A percentile compares a stretch with the other conserved stretches of the same genome.
These are phyloP conservation scores for Nothophytophthora sp. DNA, from an alignment of 352 stramenopile genomes.

Conservation along the genomic window DNA sequence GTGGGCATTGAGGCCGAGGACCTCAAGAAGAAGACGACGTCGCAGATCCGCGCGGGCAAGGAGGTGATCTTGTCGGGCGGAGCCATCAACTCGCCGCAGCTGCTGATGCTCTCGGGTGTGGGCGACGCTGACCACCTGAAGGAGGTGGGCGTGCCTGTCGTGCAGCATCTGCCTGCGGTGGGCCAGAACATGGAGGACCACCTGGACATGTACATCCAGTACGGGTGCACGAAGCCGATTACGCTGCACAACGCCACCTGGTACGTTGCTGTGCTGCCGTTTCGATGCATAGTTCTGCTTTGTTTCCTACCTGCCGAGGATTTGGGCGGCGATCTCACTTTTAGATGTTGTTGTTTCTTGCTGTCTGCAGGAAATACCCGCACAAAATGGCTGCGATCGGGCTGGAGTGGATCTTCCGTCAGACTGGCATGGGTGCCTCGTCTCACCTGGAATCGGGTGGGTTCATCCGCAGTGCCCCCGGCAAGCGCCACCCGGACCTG, in stretches of 20 bases:
- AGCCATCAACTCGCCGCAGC: constrained; percentile 88
- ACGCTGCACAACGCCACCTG: constrained; percentile 90
- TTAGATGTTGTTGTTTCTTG: neutral
- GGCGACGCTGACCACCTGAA: constrained; percentile 76
- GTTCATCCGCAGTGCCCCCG: constrained; percentile 63
- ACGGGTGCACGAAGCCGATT: constrained; percentile 87
- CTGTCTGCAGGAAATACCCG: constrained; percentile 61
- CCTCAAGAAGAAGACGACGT: constrained; percentile 53
- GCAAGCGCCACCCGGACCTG: constrained; percentile 84
- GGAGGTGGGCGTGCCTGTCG: constrained; percentile 68
- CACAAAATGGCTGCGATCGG: constrained; percentile 88
- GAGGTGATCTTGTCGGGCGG: constrained; percentile 89
- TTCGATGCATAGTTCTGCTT: constrained; percentile 5
- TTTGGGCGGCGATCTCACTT: too few species aligned
- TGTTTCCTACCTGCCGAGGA: constrained; percentile 2
- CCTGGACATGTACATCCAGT: constrained; percentile 89
- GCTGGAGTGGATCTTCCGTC: constrained; percentile 80
- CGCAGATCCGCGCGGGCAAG: constrained; percentile 68
- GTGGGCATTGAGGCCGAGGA: constrained; percentile 75
- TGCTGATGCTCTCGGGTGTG: constrained; percentile 89
- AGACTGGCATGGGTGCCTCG: constrained; percentile 73
- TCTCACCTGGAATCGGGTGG: constrained; percentile 85
- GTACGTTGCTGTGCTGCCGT: constrained; percentile 11
- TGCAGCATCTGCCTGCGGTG: constrained; percentile 79
- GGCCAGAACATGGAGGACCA: constrained; percentile 91